Evolutionary conservation across 2,329 filamentous ascomycete genomes (phyloP), one percentile per base, ranked within the genome.

Genomic region (Paramyrothecium roridum): DNA sequence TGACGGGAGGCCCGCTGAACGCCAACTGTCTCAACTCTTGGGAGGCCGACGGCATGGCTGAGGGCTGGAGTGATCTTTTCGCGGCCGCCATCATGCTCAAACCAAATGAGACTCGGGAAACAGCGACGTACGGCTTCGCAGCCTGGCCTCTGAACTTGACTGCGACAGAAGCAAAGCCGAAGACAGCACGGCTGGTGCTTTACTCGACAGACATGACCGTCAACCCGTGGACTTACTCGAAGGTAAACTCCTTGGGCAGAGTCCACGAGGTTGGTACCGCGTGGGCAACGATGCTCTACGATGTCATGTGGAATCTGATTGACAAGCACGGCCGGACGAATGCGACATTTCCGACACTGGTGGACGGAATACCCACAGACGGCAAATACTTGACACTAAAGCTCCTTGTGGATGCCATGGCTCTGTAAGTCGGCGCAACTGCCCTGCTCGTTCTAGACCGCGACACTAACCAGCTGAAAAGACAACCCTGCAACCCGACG

Each of bases 1-100:
- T 83, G 26, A 83, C 80, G 0, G 80, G 80, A 54, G 80, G 80
- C 3, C 79, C 80, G 1, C 67, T 70, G 48, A 83, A 81, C 70
- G 68, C 49, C 61, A 69, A 66, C 54, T 81, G 78, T 58, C 67
- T 80, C 23, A 63, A 48, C 47, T 61, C 72, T 6, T 61, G 70
- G 20, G 77, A 81, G 60, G 64, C 73, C 10, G 75, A 76, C 21
- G 78, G 78, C 34, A 79, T 81, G 78, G 78, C 77, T 23, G 78
- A 80, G 61, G 78, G 78, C 52, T 81, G 78, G 78, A 68, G 73
- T 53, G 78, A 81, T 61, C 78, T 80, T 68, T 76, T 74, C 64
- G 77, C 77, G 12, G 76, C 75, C 2, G 76, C 77, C 17, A 73
- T 80, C 58, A 71, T 75, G 46, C 62, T 79, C 53, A 77, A 76